Evolutionary conservation across 495 filamentous ascomycete species (phyloP), one percentile per base, ranked within the genome.

Genomic region (Aspergillus baeticus): DNA sequence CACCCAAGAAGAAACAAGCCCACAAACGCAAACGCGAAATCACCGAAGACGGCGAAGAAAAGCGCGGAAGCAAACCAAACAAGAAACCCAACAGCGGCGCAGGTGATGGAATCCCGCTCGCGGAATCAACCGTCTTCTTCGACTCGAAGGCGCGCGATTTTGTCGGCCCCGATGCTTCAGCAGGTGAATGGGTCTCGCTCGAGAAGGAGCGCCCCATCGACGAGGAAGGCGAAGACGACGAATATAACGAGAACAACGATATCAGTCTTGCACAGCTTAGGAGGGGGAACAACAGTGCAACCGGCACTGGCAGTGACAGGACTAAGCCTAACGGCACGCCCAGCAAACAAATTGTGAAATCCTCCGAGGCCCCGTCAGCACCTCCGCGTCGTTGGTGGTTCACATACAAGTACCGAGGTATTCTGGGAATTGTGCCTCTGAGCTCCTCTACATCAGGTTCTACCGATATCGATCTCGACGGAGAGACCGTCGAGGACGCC

Each of bases 321-420:
- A 50, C 55, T 69, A 64, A 65, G 65, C 55, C 58, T 13, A 44
- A 51, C 26, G 42, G 50, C 47, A 54, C 53, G 57, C 42, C 54
- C 14, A 35, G 65, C 37, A 71, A 75, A 53, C 63, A 71, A 51
- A 45, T 69, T 17, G 64, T 64, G 8, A 55, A 58, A 48, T 41
- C 50, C 14, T 59, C 54, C 35, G 59, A 63, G 13, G 31, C 47
- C 21, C 56, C 61, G 22, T 57, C 29, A 1, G 26, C 64, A 64
- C 70, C 47, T 52, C 35, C 64, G 8, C 73, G 74, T 17, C 71
- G 71, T 6, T 78, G 74, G 74, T 98, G 91, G 92, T 82, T 81
- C 59, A 93, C 91, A 8, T 90, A 88, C 71, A 92, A 94, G 66
- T 99, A 96, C 67, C 79, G 91, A 54, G 88, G 92, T 8, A 91